A percentile compares a stretch with the other conserved stretches of the same genome.
Evolutionary conservation across 2,329 filamentous ascomycete genomes (phyloP).

Genomic region (Paecilomyces dactylethromorphus): DNA sequence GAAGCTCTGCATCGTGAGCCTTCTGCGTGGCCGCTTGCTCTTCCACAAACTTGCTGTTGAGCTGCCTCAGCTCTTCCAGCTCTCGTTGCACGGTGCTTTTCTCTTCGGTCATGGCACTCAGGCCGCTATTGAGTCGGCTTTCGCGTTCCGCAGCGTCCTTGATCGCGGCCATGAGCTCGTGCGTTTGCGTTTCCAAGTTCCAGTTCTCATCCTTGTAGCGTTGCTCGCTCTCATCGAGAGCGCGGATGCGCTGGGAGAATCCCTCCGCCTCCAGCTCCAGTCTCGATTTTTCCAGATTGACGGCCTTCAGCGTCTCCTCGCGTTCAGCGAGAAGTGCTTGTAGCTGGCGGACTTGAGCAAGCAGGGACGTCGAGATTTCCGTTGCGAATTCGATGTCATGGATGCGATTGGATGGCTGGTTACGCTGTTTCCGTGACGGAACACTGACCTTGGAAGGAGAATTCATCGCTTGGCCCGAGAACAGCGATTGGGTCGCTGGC

Average conservation of each 20-base stretch:
- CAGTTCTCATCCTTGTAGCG: conserved; percentile 98
- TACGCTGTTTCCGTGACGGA: conserved; percentile 80
- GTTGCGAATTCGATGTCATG: conserved; percentile 98
- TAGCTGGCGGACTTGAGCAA: conserved; percentile 87
- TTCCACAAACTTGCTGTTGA: conserved; percentile 70
- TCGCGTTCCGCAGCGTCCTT: conserved; percentile 77
- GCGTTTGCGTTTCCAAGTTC: conserved; percentile 88
- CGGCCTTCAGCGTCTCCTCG: conserved; percentile 74
- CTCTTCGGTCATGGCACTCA: conserved; percentile 65
- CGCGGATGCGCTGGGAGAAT: conserved; percentile 71
- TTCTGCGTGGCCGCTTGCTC: conserved; percentile 72
- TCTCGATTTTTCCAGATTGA: conserved; percentile 67
- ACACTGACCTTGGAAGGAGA: conserved; percentile 87
- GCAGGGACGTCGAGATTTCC: conserved; percentile 89
- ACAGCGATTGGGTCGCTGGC: conserved; percentile 67
- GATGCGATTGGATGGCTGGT: conserved; percentile 79
- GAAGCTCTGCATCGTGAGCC: conserved; percentile 82
- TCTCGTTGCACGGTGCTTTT: conserved; percentile 76
- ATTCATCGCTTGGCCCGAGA: conserved; percentile 74
- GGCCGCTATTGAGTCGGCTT: conserved; percentile 67
- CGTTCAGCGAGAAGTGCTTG: conserved; percentile 79
- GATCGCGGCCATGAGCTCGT: conserved; percentile 68
- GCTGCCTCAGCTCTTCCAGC: conserved; percentile 79
- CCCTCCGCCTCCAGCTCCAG: conserved; percentile 78
- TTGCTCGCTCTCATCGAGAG: conserved; percentile 87